These are phyloP conservation scores for Rubroboletus pulcherrimus DNA, from an alignment of 768 basidiomycete species.

Conservation along the genomic window DNA sequence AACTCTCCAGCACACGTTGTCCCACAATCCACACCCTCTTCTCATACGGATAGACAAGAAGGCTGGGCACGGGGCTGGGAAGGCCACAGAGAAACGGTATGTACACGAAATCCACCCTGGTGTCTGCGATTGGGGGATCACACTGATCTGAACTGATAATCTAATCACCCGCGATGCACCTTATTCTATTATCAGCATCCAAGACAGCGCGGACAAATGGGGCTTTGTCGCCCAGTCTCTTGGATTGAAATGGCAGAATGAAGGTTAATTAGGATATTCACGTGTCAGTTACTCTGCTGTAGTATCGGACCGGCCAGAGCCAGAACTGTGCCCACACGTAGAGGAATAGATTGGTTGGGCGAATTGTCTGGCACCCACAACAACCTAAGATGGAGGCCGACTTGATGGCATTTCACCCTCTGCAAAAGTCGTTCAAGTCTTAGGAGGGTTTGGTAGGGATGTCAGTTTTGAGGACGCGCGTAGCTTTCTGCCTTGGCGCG, in stretches of 20 bases:
- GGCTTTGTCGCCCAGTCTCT: constrained; percentile 69
- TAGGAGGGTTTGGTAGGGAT: constrained; percentile 36
- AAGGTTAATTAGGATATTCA: constrained; percentile 4
- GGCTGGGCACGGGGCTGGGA: constrained; percentile 78
- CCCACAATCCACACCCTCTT: constrained; percentile 68
- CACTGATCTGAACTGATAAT: constrained; percentile 6
- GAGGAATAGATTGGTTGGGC: background rate
- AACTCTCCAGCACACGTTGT: constrained; percentile 62
- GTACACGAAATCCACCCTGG: background rate
- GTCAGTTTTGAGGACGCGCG: constrained; percentile 81
- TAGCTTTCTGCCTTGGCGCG: constrained; percentile 80
- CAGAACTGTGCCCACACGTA: constrained; percentile 1
- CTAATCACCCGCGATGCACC: constrained; percentile 3
- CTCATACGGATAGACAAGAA: constrained; percentile 77
- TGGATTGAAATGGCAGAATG: constrained; percentile 41
- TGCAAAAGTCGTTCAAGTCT: constrained; percentile 3
- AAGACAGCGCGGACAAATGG: constrained; percentile 75
- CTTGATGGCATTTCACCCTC: background rate
- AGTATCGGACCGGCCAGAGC: background rate
- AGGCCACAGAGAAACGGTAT: constrained; percentile 67
- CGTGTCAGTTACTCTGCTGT: background rate
- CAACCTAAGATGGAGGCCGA: background rate
- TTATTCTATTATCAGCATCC: constrained; percentile 46
- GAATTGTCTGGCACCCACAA: background rate
- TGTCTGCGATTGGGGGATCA: background rate